Evolutionary conservation across 78 protist genomes (phyloP).

Genomic region (Dictyostelium purpureum): DNA sequence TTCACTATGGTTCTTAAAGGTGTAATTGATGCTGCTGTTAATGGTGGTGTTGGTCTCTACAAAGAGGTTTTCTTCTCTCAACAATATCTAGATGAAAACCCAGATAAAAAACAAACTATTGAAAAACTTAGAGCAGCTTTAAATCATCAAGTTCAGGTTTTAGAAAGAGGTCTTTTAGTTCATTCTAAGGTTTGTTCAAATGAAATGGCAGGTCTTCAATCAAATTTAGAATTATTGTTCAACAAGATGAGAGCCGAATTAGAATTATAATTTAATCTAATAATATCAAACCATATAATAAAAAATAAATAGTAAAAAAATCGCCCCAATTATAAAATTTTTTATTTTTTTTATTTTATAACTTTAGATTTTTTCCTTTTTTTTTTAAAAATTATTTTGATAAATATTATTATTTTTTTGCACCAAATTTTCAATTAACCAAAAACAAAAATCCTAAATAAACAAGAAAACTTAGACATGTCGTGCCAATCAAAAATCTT

Average conservation of each 20-base stretch:
- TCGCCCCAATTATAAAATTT: too few species aligned
- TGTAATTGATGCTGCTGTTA: slow-evolving; percentile 89
- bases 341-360: too few species aligned
- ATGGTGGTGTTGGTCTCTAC: slow-evolving; percentile 85
- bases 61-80: slow-evolving; percentile 75
- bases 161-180: slow-evolving; percentile 20
- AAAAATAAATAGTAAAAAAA: too few species aligned
- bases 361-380: too few species aligned
- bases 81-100: slow-evolving; percentile 44
- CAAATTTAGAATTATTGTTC: not conserved
- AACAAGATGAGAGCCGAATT: slow-evolving; percentile 21
- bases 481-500: too few species aligned
- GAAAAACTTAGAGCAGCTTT: slow-evolving; percentile 42
- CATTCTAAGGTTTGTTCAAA: slow-evolving; percentile 50
- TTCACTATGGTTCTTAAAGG: slow-evolving; percentile 86
- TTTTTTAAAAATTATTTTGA: too few species aligned
- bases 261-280: not conserved
- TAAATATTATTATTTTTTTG: too few species aligned
- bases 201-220: slow-evolving; percentile 73
- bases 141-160: slow-evolving; percentile 8
- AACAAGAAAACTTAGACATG: too few species aligned
- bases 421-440: too few species aligned
- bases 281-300: too few species aligned
- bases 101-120: slow-evolving; percentile 13
- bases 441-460: too few species aligned